These are phyloP conservation scores for Salix suchowensis DNA, from an alignment of 345 rosid species.

Conservation along the genomic window DNA sequence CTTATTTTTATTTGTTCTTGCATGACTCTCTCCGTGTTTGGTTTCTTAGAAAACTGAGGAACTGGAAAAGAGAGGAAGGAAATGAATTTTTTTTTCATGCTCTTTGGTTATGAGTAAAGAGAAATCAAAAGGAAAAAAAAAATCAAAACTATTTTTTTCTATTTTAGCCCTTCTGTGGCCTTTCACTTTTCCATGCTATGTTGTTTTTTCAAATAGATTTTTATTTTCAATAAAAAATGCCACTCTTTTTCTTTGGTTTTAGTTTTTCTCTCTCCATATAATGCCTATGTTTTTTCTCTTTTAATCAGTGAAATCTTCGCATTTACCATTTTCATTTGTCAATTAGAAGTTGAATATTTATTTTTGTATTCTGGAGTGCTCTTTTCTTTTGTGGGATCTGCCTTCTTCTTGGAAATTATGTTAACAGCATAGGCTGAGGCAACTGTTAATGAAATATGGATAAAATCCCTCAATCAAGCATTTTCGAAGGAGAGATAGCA, in stretches of 20 bases:
- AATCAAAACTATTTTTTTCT: background rate
- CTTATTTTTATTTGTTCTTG: background rate
- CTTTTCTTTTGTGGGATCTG: background rate
- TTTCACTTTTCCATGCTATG: background rate
- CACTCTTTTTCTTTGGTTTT: background rate
- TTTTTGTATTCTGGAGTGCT: background rate
- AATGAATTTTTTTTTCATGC: background rate
- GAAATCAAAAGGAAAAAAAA: background rate
- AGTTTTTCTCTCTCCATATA: too few relatives aligned
- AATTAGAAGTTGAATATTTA: background rate
- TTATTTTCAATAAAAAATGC: background rate
- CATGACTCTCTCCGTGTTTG: background rate
- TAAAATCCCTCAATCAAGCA: slow-evolving; percentile 32
- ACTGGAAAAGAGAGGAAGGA: background rate
- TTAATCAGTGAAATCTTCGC: background rate
- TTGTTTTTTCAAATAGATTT: background rate
- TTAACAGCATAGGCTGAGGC: background rate
- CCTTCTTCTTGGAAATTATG: background rate
- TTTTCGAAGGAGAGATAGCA: slow-evolving; percentile 59
- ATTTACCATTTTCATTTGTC: background rate
- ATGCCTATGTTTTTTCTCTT: background rate
- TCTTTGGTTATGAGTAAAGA: background rate
- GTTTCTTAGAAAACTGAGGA: background rate
- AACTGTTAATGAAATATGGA: slow-evolving; percentile 42
- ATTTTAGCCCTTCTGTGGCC: background rate